Evolutionary conservation across 768 basidiomycete species (phyloP), one percentile per base, ranked within the genome.

Genomic region (Mycena indigotica): DNA sequence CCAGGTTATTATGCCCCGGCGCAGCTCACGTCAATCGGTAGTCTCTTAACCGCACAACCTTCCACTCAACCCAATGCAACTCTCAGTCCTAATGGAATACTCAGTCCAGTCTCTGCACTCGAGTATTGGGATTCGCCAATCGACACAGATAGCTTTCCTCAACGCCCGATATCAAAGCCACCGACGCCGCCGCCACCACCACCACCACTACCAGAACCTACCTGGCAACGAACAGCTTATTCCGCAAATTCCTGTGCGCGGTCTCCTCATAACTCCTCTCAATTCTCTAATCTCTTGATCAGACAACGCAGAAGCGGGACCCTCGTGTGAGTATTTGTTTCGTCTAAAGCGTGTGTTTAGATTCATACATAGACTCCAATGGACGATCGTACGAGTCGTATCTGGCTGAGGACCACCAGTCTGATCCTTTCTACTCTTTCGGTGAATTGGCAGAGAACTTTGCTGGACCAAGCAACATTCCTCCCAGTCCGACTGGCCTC

Each of bases 401-500:
- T 30, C 28, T 38, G n/a, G 55, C 52, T 19, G 28, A 41, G 25
- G 61, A 59, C 16, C 57, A 57, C 3, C 57, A 52, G 23, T 35
- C 49, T 21, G 61, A 63, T 28, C 61, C 61, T 2, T 63, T 63
- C 52, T 59, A 58, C 41, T 63, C 61, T 5, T 63, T 63, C 41
- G 61, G 61, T 24, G 61, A 63, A 21, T 57, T 56, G 26, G 28
- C 60, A 5, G 16, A 52, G 10, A 59, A 63, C 46, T 53, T 56
- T 45, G 66, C 57, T 5, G 62, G 63, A 5, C 61, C 60, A 17
- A 64, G 62, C 55, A 65, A 61, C 50, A 13, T 60, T 32, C 55
- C 57, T n/a, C 67, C 64, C 28, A 60, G 58, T 30, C 52, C 67
- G 50, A 56, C 75, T 53, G 67, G 65, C 29, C 57, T 74, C 19